Evolutionary conservation across 345 rosid species (phyloP), one percentile per base, ranked within the genome.

Genomic region (Turnera subulata): DNA sequence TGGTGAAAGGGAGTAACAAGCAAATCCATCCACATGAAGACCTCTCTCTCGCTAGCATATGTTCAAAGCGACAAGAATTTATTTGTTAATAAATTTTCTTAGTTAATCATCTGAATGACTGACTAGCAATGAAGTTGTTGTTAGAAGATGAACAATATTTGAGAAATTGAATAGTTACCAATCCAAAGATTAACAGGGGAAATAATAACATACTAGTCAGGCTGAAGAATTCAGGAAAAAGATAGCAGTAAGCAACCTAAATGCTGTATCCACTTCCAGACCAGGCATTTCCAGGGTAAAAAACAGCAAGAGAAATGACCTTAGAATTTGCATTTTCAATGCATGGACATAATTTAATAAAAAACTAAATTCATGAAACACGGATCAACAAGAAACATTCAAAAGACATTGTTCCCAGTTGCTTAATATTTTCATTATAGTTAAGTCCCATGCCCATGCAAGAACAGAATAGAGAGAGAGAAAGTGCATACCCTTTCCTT

Each of bases 401-500:
- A 29, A 29, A 29, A 29, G 5, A 29, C 8, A 29, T 8, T 16
- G 1, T 42, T 42, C 16, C 45, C 7, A 42, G 7, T 42, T 42
- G 15, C 25, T 21, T 20, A 55, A 43, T 21, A 51, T 14, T 29
- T 40, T 51, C 53, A 46, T 26, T 21, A 16, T 45, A 56, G 13
- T 43, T 17, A 7, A 25, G 44, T 24, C 53, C 53, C 46, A 44
- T 4, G 11, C 33, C 50, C 20, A 18, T 35, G 54, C 16, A 60
- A 44, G 21, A 47, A 46, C n/a, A 26, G 12, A 29, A 13, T 3
- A 55, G 9, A 19, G 26, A 38, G 23, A 39, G 23, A 0, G 53
- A 50, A 26, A 35, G 38, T 19, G 47, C 74, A 52, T 82, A 94
- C 99, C 95, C 78, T 85, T 76, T 88, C 97, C 63, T 88, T 94